These are phyloP conservation scores for Solanum clarkiae DNA, from an alignment of 257 asterid genomes.

Conservation along the genomic window DNA sequence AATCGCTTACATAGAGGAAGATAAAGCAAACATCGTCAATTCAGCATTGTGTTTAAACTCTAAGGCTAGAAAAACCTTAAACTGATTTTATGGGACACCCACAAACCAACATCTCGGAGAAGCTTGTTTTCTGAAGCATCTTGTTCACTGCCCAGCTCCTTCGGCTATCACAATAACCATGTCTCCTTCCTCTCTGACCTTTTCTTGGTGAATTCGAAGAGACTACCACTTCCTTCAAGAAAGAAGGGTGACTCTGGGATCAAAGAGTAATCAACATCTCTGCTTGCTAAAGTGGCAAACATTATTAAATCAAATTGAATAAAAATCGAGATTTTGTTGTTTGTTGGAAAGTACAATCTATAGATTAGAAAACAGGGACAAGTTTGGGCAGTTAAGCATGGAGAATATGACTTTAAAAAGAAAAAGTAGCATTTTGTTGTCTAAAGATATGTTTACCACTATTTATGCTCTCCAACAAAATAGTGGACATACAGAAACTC, in stretches of 20 bases:
- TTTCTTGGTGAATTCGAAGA: slow-evolving; percentile 61
- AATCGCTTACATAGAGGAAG: background rate
- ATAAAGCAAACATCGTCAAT: background rate
- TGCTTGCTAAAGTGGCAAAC: slow-evolving; percentile 93
- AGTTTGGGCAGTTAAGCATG: background rate
- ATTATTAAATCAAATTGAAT: slow-evolving; percentile 7
- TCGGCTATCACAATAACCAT: slow-evolving; percentile 94
- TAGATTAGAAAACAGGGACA: background rate
- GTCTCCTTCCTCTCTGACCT: slow-evolving; percentile 65
- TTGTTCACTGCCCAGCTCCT: slow-evolving; percentile 79
- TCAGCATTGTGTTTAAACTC: background rate
- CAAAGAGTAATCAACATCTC: slow-evolving; percentile 93
- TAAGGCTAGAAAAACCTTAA: slow-evolving; percentile 12
- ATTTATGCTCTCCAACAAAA: background rate
- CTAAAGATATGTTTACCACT: background rate
- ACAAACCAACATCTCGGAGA: slow-evolving; percentile 80
- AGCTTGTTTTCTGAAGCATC: slow-evolving; percentile 91
- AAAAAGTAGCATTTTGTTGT: background rate
- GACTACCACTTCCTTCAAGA: slow-evolving; percentile 80
- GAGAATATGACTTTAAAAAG: background rate
- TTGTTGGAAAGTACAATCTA: background rate
- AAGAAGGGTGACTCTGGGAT: slow-evolving; percentile 87
- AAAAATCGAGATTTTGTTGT: background rate
- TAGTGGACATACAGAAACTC: background rate
- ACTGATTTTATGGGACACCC: slow-evolving; percentile 78